A percentile compares a stretch with the other conserved stretches of the same genome.
Evolutionary conservation across 2,329 filamentous ascomycete genomes (phyloP).

Genomic region (Dactylellina sp.): DNA sequence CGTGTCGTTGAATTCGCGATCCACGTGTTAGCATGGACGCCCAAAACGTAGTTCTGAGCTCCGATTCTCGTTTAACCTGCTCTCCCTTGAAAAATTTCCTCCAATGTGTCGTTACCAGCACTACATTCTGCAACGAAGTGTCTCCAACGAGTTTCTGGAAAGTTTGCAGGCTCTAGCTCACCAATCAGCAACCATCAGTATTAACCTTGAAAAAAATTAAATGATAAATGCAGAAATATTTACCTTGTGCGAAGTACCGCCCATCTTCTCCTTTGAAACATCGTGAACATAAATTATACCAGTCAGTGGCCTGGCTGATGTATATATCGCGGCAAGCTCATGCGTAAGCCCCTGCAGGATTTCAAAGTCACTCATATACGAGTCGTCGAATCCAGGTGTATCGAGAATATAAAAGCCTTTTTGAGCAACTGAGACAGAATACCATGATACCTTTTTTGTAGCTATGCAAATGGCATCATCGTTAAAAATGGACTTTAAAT

Average conservation of each 20-base stretch:
- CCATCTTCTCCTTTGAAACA: conserved; percentile 54
- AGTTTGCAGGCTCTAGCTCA: conserved; percentile 43
- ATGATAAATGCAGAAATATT: background rate
- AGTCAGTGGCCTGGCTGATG: conserved; percentile 24
- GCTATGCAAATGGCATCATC: conserved; percentile 36
- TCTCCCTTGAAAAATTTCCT: conserved; percentile 33
- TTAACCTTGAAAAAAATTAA: background rate
- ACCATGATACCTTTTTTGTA: conserved; percentile 48
- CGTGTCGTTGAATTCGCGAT: conserved; percentile 41
- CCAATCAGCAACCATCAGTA: too few relatives aligned
- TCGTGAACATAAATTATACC: conserved; percentile 52
- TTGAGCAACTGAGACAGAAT: conserved; percentile 32
- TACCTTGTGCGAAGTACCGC: conserved; percentile 45
- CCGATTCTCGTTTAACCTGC: conserved; percentile 32
- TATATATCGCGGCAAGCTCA: conserved; percentile 45
- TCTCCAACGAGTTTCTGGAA: conserved; percentile 54
- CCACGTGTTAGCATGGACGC: conserved; percentile 36
- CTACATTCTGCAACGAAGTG: conserved; percentile 40
- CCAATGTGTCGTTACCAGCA: conserved; percentile 50
- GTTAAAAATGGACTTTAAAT: conserved; percentile 3
- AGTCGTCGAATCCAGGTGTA: conserved; percentile 58
- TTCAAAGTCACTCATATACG: conserved; percentile 56
- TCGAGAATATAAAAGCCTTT: conserved; percentile 56
- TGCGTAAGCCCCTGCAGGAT: conserved; percentile 50
- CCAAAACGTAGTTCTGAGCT: conserved; percentile 49